Evolutionary conservation across 345 rosid genomes (phyloP).

Genomic region (Pelargonium nanum): DNA sequence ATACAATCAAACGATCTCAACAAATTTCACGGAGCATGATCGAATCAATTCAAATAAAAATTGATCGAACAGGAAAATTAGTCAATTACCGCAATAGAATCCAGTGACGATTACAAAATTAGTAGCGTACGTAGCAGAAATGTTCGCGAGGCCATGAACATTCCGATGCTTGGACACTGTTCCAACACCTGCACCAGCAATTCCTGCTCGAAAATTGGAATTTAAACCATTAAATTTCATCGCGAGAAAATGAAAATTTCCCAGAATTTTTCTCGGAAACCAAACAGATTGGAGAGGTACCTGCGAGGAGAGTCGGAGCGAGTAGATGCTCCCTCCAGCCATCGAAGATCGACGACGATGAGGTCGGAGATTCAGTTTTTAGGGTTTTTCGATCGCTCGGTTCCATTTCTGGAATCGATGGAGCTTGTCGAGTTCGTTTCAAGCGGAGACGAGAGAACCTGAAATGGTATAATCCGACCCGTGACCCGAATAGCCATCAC

Average conservation of each 20-base stretch:
- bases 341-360: constrained; percentile 15
- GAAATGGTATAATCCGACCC: too few species aligned
- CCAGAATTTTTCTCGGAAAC: constrained; percentile 1
- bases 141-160: constrained; percentile 42
- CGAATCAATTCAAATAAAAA: background rate
- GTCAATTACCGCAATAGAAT: constrained; percentile 51
- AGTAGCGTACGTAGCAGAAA: constrained; percentile 45
- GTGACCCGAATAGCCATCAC: too few species aligned
- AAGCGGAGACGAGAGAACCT: too few species aligned
- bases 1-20: background rate
- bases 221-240: background rate
- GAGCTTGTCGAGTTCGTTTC: background rate
- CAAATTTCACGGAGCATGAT: background rate
- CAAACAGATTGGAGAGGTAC: constrained; percentile 13
- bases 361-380: constrained; percentile 11
- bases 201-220: constrained; percentile 21
- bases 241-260: background rate
- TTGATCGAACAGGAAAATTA: background rate
- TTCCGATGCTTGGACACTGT: constrained; percentile 42
- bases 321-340: constrained; percentile 42
- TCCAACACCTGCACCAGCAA: constrained; percentile 55
- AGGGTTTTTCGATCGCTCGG: constrained; percentile 9
- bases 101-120: constrained; percentile 50
- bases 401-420: background rate
- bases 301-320: constrained; percentile 48